Evolutionary conservation across 163 green algal genomes (phyloP).

Genomic region (Volvox carteri): DNA sequence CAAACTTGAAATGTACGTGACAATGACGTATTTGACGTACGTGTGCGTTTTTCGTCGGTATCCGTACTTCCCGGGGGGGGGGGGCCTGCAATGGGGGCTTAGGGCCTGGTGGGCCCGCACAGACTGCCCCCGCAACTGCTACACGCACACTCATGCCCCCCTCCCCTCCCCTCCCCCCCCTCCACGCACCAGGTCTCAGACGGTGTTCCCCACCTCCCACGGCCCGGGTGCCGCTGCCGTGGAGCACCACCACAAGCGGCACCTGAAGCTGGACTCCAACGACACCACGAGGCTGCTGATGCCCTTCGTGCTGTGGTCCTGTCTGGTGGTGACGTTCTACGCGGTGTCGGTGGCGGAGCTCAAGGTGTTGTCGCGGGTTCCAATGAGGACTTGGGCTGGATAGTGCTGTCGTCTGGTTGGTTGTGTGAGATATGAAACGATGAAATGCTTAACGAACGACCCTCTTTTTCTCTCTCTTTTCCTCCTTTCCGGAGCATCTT

Average conservation of each 20-base stretch:
- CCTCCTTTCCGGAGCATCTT: not conserved
- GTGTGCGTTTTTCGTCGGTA: too few relatives aligned
- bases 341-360: constrained; percentile 19
- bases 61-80: too few relatives aligned
- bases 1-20: too few relatives aligned
- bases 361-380: constrained; percentile 27
- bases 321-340: constrained; percentile 40
- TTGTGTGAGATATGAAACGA: too few relatives aligned
- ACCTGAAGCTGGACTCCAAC: constrained; percentile 15
- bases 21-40: too few relatives aligned
- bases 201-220: not conserved
- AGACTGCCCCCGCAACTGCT: too few relatives aligned
- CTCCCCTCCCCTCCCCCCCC: not conserved
- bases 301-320: constrained; percentile 41
- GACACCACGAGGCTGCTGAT: constrained; percentile 25
- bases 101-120: too few relatives aligned
- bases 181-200: not conserved
- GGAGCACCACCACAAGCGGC: constrained; percentile 15
- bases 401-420: too few relatives aligned
- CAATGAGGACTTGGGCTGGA: too few relatives aligned
- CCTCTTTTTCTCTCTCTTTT: not conserved
- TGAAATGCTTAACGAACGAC: too few relatives aligned
- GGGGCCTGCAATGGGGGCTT: too few relatives aligned
- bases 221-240: not conserved
- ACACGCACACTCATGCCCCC: not conserved